phyloP scores from a whole-genome alignment of 2,329 filamentous ascomycete species.

The Penicillium olsonii region DNA sequence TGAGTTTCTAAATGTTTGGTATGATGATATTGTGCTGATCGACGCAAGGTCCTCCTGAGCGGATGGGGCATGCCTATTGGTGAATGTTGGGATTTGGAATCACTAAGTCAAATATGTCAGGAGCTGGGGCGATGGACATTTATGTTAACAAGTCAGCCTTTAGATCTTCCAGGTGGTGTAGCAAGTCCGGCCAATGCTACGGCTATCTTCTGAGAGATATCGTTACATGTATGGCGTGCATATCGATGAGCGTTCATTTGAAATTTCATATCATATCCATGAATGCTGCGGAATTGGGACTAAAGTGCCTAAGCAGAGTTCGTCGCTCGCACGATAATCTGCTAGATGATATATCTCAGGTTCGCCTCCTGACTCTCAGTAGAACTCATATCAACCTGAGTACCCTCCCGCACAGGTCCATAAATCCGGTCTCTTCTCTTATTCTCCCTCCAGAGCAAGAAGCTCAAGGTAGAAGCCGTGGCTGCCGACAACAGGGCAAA shows the following conservation, averaged over 20 bases:
- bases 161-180: conserved; percentile 25
- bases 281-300: background rate
- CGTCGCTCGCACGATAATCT: too few species aligned
- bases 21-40: background rate
- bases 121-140: conserved; percentile 41
- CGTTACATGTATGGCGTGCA: background rate
- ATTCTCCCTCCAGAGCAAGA: conserved; percentile 62
- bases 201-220: conserved; percentile 19
- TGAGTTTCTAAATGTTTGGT: background rate
- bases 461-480: conserved; percentile 56
- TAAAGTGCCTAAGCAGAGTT: too few species aligned
- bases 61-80: conserved; percentile 49
- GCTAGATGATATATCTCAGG: background rate
- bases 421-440: conserved; percentile 56
- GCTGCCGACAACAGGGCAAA: conserved; percentile 63
- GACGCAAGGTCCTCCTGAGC: conserved; percentile 28
- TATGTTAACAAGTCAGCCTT: conserved; percentile 44
- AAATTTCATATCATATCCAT: background rate
- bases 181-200: conserved; percentile 24
- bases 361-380: background rate
- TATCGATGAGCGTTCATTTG: background rate
- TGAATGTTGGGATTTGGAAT: conserved; percentile 43
- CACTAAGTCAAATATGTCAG: conserved; percentile 33
- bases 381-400: conserved; percentile 11
- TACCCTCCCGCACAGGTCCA: conserved; percentile 24